Conservation (phyloP, 768 basidiomycete genomes). For the Auricularia sp. region DNA sequence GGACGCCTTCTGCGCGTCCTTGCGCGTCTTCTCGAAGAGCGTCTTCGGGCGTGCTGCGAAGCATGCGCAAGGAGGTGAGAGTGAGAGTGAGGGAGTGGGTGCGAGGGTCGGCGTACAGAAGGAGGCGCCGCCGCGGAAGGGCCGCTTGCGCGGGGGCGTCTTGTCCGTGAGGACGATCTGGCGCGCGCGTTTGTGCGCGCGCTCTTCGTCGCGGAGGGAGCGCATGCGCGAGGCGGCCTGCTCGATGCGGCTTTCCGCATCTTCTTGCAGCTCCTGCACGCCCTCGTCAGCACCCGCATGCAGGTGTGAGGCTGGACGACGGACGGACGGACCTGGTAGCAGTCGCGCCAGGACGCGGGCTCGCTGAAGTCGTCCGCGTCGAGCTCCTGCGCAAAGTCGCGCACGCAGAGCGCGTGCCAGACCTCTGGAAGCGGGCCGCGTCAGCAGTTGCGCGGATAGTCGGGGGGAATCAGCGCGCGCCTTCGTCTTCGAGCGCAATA, state of each 20-base stretch:
- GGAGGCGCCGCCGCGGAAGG: constrained; percentile 6
- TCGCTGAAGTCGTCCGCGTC: constrained; percentile 26
- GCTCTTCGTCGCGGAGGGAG: constrained; percentile 55
- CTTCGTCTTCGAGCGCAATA: constrained; percentile 13
- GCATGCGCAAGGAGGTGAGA: constrained; percentile 18
- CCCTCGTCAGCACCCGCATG: constrained; percentile 10
- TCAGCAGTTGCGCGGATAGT: not conserved
- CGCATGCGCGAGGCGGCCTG: constrained; percentile 53
- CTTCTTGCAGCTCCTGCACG: constrained; percentile 42
- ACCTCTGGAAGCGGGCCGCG: constrained; percentile 28
- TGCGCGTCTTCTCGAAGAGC: constrained; percentile 67
- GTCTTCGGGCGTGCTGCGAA: constrained; percentile 47
- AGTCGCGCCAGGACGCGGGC: constrained; percentile 57
- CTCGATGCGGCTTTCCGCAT: constrained; percentile 56
- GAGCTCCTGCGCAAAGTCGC: constrained; percentile 40
- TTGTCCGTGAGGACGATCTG: constrained; percentile 68
- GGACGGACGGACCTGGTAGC: constrained; percentile 48
- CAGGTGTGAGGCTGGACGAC: not conserved
- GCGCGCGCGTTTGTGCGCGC: constrained; percentile 65
- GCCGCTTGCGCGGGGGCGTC: constrained; percentile 56
- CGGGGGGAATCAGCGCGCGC: constrained; percentile 6
- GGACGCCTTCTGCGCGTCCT: constrained; percentile 57
- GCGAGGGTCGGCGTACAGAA: not conserved
- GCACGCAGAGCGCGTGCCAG: constrained; percentile 41
- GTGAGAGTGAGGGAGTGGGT: not conserved